phyloP scores from a whole-genome alignment of 805 yeast genomes.

The Ascoidea tarda region DNA sequence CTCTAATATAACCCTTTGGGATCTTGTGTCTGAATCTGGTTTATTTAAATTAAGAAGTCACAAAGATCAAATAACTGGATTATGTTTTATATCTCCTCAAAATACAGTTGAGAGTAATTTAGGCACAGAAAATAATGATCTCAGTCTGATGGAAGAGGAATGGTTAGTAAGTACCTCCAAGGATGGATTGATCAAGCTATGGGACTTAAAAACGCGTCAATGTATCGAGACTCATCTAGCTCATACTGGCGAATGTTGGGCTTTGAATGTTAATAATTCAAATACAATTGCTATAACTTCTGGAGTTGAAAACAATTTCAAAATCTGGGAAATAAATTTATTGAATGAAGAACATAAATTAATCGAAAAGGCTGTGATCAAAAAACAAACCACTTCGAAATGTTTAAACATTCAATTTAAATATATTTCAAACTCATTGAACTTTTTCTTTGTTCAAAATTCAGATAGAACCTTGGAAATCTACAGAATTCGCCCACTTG shows the following conservation, averaged over 20 bases:
- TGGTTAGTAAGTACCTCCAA: conserved; percentile 69
- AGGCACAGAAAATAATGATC: conserved; percentile 8
- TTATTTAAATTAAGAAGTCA: conserved; percentile 79
- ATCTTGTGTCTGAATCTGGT: conserved; percentile 85
- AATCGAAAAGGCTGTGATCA: conserved; percentile 48
- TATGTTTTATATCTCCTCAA: conserved; percentile 29
- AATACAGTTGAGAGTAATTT: conserved; percentile 15
- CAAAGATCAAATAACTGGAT: conserved; percentile 75
- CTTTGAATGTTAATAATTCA: conserved; percentile 12
- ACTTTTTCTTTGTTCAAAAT: conserved; percentile 56
- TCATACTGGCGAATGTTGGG: conserved; percentile 90
- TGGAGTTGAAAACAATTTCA: conserved; percentile 70
- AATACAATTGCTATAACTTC: conserved; percentile 44
- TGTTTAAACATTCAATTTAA: conserved; percentile 46
- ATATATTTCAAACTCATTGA: conserved; percentile 21
- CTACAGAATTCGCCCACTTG: conserved; percentile 60
- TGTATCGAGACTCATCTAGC: conserved; percentile 93
- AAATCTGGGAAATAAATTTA: conserved; percentile 68
- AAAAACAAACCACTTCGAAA: conserved; percentile 65
- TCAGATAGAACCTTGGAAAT: conserved; percentile 71
- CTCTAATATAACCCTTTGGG: conserved; percentile 83
- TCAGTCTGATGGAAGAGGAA: conserved; percentile 42
- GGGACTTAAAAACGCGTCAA: conserved; percentile 86
- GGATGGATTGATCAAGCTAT: conserved; percentile 82
- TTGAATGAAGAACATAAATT: conserved; percentile 36